Percentiles rank a stretch among this genome's conserved stretches.
phyloP scores from a whole-genome alignment of 2,329 filamentous ascomycete species.

The Aspergillus latus region DNA sequence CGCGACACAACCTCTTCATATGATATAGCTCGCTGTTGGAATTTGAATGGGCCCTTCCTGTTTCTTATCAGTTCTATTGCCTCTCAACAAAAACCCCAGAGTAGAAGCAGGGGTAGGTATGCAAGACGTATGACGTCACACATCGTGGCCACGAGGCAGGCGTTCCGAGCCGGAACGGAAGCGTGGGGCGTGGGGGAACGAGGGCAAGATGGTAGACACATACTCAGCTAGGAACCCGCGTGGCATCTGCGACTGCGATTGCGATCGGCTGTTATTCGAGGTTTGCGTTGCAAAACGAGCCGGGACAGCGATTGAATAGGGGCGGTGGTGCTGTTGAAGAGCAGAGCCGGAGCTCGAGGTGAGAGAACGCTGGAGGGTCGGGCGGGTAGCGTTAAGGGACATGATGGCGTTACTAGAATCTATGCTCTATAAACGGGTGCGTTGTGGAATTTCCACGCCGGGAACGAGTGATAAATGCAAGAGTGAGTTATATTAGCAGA shows the following conservation, averaged over 20 bases:
- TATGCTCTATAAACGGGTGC: neutral
- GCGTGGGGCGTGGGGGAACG: neutral
- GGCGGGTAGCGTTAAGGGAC: slow-evolving; percentile 1
- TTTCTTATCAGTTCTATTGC: neutral
- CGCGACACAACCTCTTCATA: neutral
- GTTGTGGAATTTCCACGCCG: too few relatives aligned
- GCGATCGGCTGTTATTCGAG: neutral
- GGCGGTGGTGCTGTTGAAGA: neutral
- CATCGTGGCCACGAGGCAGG: neutral
- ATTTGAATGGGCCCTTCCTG: slow-evolving; percentile 3
- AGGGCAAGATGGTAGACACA: neutral
- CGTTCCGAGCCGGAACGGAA: neutral
- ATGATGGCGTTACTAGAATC: neutral
- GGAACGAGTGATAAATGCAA: too few relatives aligned
- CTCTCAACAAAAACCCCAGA: neutral
- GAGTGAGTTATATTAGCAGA: too few relatives aligned
- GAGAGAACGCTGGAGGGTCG: neutral
- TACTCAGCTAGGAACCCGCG: slow-evolving; percentile 7
- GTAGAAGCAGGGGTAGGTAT: neutral
- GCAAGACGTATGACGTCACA: neutral
- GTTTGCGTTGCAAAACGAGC: neutral
- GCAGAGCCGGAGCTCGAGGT: neutral
- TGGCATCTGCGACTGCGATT: neutral
- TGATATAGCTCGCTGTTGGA: slow-evolving; percentile 2
- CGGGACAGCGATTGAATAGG: slow-evolving; percentile 3